These are phyloP conservation scores for Halenospora varia DNA, from an alignment of 495 filamentous ascomycete species.

Conservation along the genomic window DNA sequence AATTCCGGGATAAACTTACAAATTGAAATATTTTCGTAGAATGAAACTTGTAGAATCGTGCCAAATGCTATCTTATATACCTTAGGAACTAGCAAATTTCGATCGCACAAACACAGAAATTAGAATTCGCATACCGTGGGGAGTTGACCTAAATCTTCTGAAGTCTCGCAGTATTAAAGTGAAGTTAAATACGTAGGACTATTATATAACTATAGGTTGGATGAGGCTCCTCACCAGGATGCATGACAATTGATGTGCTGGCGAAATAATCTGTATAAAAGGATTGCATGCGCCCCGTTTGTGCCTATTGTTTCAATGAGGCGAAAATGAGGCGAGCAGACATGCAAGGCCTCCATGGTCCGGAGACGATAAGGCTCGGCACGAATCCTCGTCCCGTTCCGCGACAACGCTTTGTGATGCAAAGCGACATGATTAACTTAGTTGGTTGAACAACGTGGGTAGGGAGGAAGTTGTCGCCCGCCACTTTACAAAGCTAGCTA, in stretches of 20 bases:
- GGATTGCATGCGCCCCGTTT: not conserved
- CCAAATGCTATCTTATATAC: constrained; percentile 1
- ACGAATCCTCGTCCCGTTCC: not conserved
- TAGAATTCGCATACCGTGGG: constrained; percentile 1
- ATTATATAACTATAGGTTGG: not conserved
- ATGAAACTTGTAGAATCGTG: constrained; percentile 2
- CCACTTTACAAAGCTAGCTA: not conserved
- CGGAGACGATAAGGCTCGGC: not conserved
- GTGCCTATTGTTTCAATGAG: not conserved
- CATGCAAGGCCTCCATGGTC: not conserved
- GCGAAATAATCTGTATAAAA: not conserved
- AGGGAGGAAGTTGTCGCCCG: not conserved
- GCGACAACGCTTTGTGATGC: not conserved
- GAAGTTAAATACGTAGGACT: not conserved
- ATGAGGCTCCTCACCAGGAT: not conserved
- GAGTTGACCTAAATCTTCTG: not conserved
- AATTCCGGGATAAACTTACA: constrained; percentile 3
- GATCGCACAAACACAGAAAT: not conserved
- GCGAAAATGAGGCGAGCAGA: not conserved
- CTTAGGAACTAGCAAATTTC: constrained; percentile 1
- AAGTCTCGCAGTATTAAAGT: not conserved
- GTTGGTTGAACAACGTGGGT: not conserved
- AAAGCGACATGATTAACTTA: not conserved
- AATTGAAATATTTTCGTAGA: constrained; percentile 2
- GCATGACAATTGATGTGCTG: not conserved